Base-by-base conservation (phyloP, 257 asterid species). In the Ilex aquifolium region DNA sequence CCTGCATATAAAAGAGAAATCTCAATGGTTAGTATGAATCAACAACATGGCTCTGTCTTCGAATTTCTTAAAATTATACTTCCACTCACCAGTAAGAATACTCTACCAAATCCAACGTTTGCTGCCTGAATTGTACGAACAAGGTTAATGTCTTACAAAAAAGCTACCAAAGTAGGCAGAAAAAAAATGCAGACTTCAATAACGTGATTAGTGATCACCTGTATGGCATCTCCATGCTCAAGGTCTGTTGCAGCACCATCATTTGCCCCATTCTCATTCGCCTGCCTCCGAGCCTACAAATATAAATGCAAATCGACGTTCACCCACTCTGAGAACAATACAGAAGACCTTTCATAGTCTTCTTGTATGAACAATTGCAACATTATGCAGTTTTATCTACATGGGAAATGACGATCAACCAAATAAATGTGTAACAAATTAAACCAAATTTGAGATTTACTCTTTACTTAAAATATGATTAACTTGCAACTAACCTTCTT, bases 31-130 rank as follows among this genome's bases (percentile, higher is more conserved):
- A 7, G 62, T 44, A 16, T 51, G 9, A 9, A 39, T 60, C 46
- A 44, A 32, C 17, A 51, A 42, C 15, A n/a, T 30, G 13, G 55
- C 9, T 72, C 36, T 21, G 27, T 30, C 51, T 31, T 13, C 36
- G 57, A 53, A 62, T 44, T 29, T 55, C 21, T 10, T 3, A 16
- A 5, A 21, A 31, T 10, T 32, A 31, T 3, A 42, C 17, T 21
- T 8, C 50, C 31, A 66, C 80, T 76, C 65, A 78, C 82, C 78
- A 78, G 75, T 60, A 30, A 70, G 69, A 81, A 62, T 48, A 81
- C 70, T 65, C 84, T 68, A 54, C 76, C 62, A 60, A 82, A 82
- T 49, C 80, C 75, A 46, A 81, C 79, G 58, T 76, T 78, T 27
- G 80, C 79, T 49, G 82, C 76, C 87, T 82, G 78, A 50, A 68